Conservation (phyloP, 1,139 yeast species). For the Taphrina sp. region DNA sequence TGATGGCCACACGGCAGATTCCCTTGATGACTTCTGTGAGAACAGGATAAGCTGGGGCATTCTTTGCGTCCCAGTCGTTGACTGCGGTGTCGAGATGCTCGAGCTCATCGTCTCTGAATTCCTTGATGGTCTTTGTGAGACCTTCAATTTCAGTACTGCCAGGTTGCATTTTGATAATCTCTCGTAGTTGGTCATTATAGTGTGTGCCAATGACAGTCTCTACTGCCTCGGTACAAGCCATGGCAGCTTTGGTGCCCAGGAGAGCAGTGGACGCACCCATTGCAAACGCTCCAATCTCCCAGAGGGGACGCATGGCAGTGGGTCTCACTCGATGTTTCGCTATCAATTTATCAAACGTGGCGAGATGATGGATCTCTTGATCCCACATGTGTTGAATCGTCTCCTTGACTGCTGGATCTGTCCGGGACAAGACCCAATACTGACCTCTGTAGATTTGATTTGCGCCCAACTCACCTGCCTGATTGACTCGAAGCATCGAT, state of each 20-base stretch:
- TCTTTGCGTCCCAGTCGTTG: constrained; percentile 75
- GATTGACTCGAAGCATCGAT: constrained; percentile 72
- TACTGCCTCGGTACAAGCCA: constrained; percentile 99
- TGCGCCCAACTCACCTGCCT: constrained; percentile 99
- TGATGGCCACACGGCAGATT: constrained; percentile 43
- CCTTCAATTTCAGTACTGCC: constrained; percentile 56
- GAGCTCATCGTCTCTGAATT: constrained; percentile 89
- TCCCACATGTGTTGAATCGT: constrained; percentile 96
- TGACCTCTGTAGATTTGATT: constrained; percentile 91
- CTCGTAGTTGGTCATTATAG: constrained; percentile 83
- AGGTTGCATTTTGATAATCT: constrained; percentile 61
- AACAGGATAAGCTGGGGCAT: constrained; percentile 86
- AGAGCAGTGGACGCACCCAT: constrained; percentile 86
- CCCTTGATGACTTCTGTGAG: constrained; percentile 86
- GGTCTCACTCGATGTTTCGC: constrained; percentile 81
- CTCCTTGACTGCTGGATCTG: constrained; percentile 59
- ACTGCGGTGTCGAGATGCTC: constrained; percentile 95
- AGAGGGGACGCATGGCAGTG: constrained; percentile 80
- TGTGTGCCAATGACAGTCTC: constrained; percentile 98
- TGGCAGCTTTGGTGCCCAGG: constrained; percentile 90
- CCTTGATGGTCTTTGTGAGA: constrained; percentile 63
- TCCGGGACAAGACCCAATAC: constrained; percentile 67
- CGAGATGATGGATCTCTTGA: constrained; percentile 87
- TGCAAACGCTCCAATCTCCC: constrained; percentile 88
- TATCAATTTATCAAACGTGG: constrained; percentile 77